Conservation (phyloP, 352 stramenopile genomes). For the Phytopythium aichiense region DNA sequence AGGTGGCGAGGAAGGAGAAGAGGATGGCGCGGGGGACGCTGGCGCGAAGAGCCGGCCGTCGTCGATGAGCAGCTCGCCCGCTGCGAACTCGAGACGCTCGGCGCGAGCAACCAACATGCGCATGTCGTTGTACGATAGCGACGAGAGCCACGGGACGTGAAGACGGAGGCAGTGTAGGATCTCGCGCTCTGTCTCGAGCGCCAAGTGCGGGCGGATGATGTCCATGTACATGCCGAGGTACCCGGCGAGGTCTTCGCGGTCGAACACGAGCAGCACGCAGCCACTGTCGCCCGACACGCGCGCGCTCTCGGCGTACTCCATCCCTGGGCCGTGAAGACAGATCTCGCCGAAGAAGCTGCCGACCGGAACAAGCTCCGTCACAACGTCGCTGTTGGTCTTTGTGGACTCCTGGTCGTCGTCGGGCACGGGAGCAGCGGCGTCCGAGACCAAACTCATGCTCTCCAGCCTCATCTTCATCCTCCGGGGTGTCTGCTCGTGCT, state of each 20-base stretch:
- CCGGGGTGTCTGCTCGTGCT: neutral
- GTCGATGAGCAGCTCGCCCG: conserved; percentile 39
- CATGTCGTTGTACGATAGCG: conserved; percentile 51
- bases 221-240: conserved; percentile 71
- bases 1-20: neutral
- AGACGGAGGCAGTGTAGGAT: conserved; percentile 37
- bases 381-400: neutral
- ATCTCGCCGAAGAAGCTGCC: conserved; percentile 67
- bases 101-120: conserved; percentile 40
- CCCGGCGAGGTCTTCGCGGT: conserved; percentile 44
- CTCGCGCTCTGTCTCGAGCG: conserved; percentile 47
- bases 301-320: conserved; percentile 53
- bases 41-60: conserved; percentile 27
- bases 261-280: conserved; percentile 48
- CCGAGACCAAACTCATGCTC: neutral
- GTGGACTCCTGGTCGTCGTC: conserved; percentile 2
- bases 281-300: conserved; percentile 15
- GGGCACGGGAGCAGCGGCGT: neutral
- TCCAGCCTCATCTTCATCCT: neutral
- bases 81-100: conserved; percentile 33
- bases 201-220: conserved; percentile 53
- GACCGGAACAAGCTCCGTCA: conserved; percentile 28
- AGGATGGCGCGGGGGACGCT: neutral
- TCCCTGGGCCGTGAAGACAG: conserved; percentile 22
- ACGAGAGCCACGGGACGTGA: conserved; percentile 34